Evolutionary conservation across 345 rosid genomes (phyloP).

Genomic region (Leavenworthia alabamica): DNA sequence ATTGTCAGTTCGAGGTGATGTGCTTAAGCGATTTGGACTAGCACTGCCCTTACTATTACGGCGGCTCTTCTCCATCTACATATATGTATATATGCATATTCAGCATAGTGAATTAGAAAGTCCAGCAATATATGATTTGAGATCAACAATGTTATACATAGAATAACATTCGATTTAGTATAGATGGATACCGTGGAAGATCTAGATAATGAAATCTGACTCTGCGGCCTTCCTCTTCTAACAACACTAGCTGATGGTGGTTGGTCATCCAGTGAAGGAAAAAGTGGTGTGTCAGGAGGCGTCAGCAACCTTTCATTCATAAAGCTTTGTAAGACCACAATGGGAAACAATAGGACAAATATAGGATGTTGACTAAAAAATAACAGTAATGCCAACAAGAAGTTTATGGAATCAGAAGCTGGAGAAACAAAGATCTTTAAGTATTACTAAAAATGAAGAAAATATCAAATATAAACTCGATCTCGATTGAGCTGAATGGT

Average conservation of each 20-base stretch:
- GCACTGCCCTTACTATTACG: conserved; percentile 92
- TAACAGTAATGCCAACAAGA: no score
- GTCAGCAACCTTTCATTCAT: conserved; percentile 75
- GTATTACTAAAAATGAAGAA: no score
- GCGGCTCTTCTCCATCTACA: conserved; percentile 90
- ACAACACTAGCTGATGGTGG: conserved; percentile 48
- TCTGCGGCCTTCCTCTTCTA: conserved; percentile 76
- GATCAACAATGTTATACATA: conserved; percentile 12
- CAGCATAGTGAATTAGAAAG: conserved; percentile 1
- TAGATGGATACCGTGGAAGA: conserved; percentile 67
- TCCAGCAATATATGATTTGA: neutral
- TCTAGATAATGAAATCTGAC: conserved; percentile 88
- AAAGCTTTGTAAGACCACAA: conserved; percentile 31
- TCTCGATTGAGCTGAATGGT: no score
- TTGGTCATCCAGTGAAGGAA: conserved; percentile 86
- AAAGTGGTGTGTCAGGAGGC: conserved; percentile 97
- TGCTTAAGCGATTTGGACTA: conserved; percentile 91
- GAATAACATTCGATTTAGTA: neutral
- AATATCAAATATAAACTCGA: no score
- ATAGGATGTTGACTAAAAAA: no score
- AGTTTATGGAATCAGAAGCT: no score
- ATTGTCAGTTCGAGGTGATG: conserved; percentile 73
- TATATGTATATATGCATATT: conserved; percentile 1
- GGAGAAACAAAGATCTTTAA: no score
- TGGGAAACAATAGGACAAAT: neutral